Percentiles rank a stretch among this genome's conserved stretches.
Evolutionary conservation across 208 protist species (phyloP).

Genomic region (Leishmania lainsoni): DNA sequence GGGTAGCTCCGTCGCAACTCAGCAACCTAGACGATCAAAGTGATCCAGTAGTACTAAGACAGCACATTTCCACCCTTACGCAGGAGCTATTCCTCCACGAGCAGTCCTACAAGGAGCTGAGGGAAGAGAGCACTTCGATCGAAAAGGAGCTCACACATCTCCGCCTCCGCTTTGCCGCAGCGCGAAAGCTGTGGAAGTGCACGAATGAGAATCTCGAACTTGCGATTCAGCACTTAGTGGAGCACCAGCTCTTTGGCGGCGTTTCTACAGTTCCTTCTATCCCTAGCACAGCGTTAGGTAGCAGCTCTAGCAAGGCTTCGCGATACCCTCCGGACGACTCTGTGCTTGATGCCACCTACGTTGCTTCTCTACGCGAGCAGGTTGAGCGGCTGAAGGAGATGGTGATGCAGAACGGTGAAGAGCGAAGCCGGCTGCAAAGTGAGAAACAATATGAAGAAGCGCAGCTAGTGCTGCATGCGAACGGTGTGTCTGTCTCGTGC

Average conservation of each 20-base stretch:
- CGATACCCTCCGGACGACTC: not conserved
- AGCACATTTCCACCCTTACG: conserved; percentile 20
- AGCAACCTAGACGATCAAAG: not conserved
- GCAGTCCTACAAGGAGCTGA: conserved; percentile 31
- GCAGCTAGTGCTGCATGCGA: conserved; percentile 9
- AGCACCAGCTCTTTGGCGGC: conserved; percentile 22
- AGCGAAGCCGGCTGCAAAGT: conserved; percentile 22
- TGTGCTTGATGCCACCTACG: conserved; percentile 24
- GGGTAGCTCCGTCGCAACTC: not conserved
- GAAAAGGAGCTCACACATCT: conserved; percentile 34
- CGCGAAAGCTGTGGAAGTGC: conserved; percentile 35
- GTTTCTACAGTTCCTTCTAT: not conserved
- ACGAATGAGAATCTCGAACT: conserved; percentile 30
- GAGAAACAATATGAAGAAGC: conserved; percentile 27
- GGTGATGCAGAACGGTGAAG: conserved; percentile 33
- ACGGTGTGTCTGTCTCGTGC: not conserved
- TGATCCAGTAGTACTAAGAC: conserved; percentile 14
- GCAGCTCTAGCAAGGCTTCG: not conserved
- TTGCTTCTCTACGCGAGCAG: conserved; percentile 41
- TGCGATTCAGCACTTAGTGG: conserved; percentile 38
- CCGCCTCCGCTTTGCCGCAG: conserved; percentile 29
- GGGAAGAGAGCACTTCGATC: conserved; percentile 38
- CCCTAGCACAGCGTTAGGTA: not conserved
- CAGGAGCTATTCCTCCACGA: conserved; percentile 22
- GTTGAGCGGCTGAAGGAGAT: conserved; percentile 38